Evolutionary conservation across 352 stramenopile species (phyloP), one percentile per base, ranked within the genome.

Genomic region (Phytophthora hybrid): DNA sequence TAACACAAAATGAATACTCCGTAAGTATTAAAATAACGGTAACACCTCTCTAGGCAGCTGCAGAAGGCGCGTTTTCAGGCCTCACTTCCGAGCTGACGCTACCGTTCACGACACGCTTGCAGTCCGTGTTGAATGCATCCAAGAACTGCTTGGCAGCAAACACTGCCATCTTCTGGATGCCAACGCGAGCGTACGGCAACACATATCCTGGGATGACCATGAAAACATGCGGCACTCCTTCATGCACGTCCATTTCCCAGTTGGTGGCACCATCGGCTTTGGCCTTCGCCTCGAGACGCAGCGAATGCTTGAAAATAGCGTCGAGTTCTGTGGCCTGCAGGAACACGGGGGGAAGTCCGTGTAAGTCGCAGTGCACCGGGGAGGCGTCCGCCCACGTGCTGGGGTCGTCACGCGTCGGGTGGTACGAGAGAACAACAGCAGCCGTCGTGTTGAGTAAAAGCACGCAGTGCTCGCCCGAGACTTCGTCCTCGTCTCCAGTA

Each of bases 341-440:
- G 16, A 88, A 63, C 9, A 83, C 37, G 2, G 81, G 79, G 0
- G 81, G 74, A 1, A 88, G 67, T 5, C 74, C 74, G 26, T 44
- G 64, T 34, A 81, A 46, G 46, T 83, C 49, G 53, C 77, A 83
- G 46, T 83, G 77, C 46, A 84, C 70, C 23, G 77, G 46, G 3
- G 70, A 84, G 13, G n/a, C n/a, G 34, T 80, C 77, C 39, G 34
- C 61, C 76, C 68, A 80, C 34, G 74, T 77, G 9, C 26, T 75
- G n/a, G 64, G 54, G n/a, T 78, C 73, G 10, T 76, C 44, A 10
- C 16, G 39, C 14, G 67, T 71, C 1, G 65, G 70, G 51, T 77
- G 66, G 46, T 83, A 80, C 14, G 62, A 41, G 0, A 51, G 16
- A 18, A 63, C 31, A 34, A 19, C 65, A n/a, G 73, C 73, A 26